Evolutionary conservation across 495 filamentous ascomycete genomes (phyloP).

Genomic region (Sporormia fimetaria): DNA sequence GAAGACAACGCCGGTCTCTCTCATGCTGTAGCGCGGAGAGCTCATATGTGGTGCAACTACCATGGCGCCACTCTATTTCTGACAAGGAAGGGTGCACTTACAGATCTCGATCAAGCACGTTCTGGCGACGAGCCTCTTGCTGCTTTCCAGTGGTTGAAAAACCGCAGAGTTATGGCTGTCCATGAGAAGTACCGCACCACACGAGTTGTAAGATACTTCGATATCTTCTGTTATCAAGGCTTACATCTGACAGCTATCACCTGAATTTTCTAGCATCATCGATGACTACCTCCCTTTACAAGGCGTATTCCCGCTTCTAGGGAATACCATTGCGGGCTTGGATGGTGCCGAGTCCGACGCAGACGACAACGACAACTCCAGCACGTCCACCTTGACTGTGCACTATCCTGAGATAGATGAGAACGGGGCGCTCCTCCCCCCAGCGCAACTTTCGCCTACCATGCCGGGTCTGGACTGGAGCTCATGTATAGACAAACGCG

Average conservation of each 20-base stretch:
- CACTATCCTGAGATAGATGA: conserved; percentile 26
- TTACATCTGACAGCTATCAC: conserved; percentile 9
- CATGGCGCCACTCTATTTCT: conserved; percentile 47
- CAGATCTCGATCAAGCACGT: conserved; percentile 33
- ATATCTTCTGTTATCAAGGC: neutral
- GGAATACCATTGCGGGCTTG: conserved; percentile 13
- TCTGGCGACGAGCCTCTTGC: conserved; percentile 38
- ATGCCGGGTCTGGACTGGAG: conserved; percentile 20
- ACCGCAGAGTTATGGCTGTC: conserved; percentile 39
- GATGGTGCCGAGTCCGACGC: conserved; percentile 16
- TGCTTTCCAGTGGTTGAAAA: conserved; percentile 48
- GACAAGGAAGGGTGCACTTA: conserved; percentile 35
- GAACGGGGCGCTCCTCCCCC: conserved; percentile 17
- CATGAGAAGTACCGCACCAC: conserved; percentile 45
- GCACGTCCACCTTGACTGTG: conserved; percentile 19
- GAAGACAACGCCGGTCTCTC: conserved; percentile 38
- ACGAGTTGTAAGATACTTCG: conserved; percentile 25
- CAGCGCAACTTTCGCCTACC: neutral
- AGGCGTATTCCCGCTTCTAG: conserved; percentile 15
- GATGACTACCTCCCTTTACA: conserved; percentile 18
- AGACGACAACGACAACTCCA: conserved; percentile 8
- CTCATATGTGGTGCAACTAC: conserved; percentile 46
- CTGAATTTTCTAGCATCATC: conserved; percentile 15
- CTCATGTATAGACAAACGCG: conserved; percentile 21
- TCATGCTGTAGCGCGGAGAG: conserved; percentile 43